Evolutionary conservation across 1,139 yeast species (phyloP).

Genomic region (Yamadazyma blattariae): DNA sequence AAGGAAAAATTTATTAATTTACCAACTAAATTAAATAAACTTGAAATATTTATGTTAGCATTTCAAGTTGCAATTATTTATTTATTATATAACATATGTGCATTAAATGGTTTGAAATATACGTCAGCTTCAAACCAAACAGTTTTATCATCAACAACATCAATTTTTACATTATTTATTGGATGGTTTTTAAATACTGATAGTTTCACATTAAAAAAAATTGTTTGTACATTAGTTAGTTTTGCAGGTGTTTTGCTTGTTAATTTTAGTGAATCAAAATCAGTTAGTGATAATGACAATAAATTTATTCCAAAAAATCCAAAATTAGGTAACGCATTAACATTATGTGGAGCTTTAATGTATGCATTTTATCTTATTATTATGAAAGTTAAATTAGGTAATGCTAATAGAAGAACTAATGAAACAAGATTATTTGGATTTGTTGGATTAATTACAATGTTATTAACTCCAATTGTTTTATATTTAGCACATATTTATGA

Average conservation of each 20-base stretch:
- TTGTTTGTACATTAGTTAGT: constrained; percentile 43
- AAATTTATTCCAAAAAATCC: constrained; percentile 38
- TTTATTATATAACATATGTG: constrained; percentile 36
- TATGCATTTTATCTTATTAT: constrained; percentile 46
- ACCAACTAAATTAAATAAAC: constrained; percentile 19
- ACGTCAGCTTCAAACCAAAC: constrained; percentile 57
- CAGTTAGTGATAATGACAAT: constrained; percentile 13
- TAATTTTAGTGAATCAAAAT: constrained; percentile 33
- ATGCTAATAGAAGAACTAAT: constrained; percentile 40
- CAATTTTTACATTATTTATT: constrained; percentile 48
- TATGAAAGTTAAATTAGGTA: constrained; percentile 45
- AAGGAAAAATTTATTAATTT: neutral
- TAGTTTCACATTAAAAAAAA: constrained; percentile 37
- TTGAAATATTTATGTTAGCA: constrained; percentile 36
- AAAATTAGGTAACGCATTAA: constrained; percentile 42
- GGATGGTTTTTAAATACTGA: constrained; percentile 43
- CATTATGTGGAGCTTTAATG: constrained; percentile 45
- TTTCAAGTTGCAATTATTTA: constrained; percentile 41
- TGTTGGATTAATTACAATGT: constrained; percentile 42
- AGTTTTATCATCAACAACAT: constrained; percentile 49
- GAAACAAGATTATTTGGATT: constrained; percentile 48
- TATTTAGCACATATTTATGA: constrained; percentile 28
- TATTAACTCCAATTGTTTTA: constrained; percentile 38
- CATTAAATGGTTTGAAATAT: constrained; percentile 40
- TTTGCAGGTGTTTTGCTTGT: constrained; percentile 48